Conservation (phyloP, 176 grass and related monocot genomes). For the Hordeum marinum region DNA sequence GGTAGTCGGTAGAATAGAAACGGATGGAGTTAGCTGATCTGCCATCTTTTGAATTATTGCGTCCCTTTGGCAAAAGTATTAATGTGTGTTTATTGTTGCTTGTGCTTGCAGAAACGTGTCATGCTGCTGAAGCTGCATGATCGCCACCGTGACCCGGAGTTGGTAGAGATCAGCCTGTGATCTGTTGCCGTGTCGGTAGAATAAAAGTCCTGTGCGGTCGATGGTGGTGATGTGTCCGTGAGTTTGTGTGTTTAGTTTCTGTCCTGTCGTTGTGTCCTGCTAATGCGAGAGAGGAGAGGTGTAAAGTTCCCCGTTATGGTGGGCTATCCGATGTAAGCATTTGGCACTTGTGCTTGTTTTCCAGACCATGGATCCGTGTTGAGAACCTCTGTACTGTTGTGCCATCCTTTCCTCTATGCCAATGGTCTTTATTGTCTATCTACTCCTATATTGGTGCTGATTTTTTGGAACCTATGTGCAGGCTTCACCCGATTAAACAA, state of each 20-base stretch:
- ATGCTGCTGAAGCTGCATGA: constrained; percentile 21
- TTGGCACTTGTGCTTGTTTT: background rate
- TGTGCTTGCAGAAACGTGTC: constrained; percentile 31
- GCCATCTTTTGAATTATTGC: background rate
- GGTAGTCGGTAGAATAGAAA: background rate
- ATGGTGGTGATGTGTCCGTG: constrained; percentile 8
- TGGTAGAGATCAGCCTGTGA: constrained; percentile 17
- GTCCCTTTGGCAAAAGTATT: background rate
- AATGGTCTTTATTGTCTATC: background rate
- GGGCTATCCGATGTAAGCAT: constrained; percentile 8
- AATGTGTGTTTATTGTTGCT: background rate
- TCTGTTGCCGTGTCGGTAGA: constrained; percentile 29
- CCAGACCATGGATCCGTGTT: background rate
- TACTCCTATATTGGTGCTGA: no score
- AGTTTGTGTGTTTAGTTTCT: constrained; percentile 11
- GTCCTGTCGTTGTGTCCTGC: constrained; percentile 2
- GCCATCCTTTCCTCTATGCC: background rate
- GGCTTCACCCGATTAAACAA: no score
- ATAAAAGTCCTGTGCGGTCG: constrained; percentile 33
- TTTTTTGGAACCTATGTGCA: background rate
- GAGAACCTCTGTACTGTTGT: background rate
- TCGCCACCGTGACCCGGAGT: constrained; percentile 22
- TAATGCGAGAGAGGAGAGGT: background rate
- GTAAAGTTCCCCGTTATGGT: background rate
- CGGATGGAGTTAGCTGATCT: background rate